Percentiles rank a stretch among this genome's conserved stretches.
Evolutionary conservation across 345 rosid species (phyloP).

Genomic region (Gossypium bickii): DNA sequence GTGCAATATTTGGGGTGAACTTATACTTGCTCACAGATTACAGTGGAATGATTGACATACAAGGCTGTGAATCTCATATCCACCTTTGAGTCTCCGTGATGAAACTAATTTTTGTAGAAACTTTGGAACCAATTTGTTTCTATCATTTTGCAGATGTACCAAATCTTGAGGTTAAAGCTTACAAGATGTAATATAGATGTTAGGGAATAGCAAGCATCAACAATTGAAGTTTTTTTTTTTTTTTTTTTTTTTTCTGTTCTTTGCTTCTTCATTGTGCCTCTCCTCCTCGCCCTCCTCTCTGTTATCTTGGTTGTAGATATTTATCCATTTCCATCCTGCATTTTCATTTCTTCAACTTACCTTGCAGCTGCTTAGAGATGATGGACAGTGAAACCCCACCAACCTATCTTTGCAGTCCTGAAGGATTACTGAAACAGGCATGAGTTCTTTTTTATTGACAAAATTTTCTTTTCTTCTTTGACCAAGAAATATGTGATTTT

Average conservation of each 20-base stretch:
- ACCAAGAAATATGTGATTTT: constrained; percentile 7
- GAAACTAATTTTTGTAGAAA: neutral
- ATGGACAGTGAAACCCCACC: constrained; percentile 56
- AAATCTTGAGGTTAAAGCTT: constrained; percentile 1
- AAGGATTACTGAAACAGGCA: constrained; percentile 62
- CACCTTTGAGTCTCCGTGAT: neutral
- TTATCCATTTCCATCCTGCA: constrained; percentile 1
- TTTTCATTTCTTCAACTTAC: constrained; percentile 2
- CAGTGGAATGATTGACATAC: neutral
- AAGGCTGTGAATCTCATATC: neutral
- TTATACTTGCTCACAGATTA: neutral
- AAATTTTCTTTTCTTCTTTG: constrained; percentile 4
- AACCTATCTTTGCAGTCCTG: constrained; percentile 63
- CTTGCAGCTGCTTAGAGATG: constrained; percentile 57
- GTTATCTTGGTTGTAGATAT: neutral
- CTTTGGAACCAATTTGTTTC: neutral
- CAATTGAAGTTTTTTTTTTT: neutral
- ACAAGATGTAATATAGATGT: neutral
- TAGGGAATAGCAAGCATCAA: neutral
- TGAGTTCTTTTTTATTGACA: neutral
- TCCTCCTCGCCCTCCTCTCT: neutral
- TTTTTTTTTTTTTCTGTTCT: neutral
- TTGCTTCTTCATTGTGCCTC: neutral
- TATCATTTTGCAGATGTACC: neutral
- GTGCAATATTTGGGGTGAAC: neutral